Conservation (phyloP, 371 early-diverging fungal species). For the Rhizopus sp. region DNA sequence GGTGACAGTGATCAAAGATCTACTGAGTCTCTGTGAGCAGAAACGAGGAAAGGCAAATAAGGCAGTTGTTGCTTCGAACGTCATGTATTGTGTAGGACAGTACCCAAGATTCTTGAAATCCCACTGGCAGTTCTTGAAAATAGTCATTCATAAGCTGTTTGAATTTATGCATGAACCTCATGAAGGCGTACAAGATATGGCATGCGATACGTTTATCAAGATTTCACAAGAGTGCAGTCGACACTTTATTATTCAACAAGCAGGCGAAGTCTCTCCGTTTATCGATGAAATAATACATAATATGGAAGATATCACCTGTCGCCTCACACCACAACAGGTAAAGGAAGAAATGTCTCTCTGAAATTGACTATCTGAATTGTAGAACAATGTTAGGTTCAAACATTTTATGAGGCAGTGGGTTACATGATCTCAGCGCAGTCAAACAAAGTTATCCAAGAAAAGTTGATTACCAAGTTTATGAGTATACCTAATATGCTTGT, state of each 20-base stretch:
- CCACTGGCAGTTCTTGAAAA: constrained; percentile 99
- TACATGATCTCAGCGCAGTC: constrained; percentile 93
- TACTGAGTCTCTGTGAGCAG: constrained; percentile 94
- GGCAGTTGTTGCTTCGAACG: constrained; percentile 99
- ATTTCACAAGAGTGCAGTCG: constrained; percentile 97
- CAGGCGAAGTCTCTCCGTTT: constrained; percentile 84
- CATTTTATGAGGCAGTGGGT: constrained; percentile 96
- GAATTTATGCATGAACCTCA: constrained; percentile 99
- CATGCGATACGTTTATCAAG: constrained; percentile 99
- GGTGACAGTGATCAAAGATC: constrained; percentile 96
- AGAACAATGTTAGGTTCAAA: constrained; percentile 50
- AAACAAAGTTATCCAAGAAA: constrained; percentile 71
- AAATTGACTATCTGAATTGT: background rate
- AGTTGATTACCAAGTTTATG: constrained; percentile 86
- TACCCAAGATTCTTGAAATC: constrained; percentile 99
- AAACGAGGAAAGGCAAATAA: constrained; percentile 98
- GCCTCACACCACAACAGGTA: constrained; percentile 88
- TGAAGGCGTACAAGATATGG: constrained; percentile 99
- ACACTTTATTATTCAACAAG: constrained; percentile 91
- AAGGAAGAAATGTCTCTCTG: constrained; percentile 69
- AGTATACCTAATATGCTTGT: constrained; percentile 82
- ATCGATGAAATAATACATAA: constrained; percentile 91
- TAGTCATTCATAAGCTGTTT: constrained; percentile 99
- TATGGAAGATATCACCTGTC: constrained; percentile 81
- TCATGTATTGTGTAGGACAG: constrained; percentile 99